Evolutionary conservation across 345 rosid species (phyloP), one percentile per base, ranked within the genome.

Genomic region (Noccaea bulbosa): DNA sequence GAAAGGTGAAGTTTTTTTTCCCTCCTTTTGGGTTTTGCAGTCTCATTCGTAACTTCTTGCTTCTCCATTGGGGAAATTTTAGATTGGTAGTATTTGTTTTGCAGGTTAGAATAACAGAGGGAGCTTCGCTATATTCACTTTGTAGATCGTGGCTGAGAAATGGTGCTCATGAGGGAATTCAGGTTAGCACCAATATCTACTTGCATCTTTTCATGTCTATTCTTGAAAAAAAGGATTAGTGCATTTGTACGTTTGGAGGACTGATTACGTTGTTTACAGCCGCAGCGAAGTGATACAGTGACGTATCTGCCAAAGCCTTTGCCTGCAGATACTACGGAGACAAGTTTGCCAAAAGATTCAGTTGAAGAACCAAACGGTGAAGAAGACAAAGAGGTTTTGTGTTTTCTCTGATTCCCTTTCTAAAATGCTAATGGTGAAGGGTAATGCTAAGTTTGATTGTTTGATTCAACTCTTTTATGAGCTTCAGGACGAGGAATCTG

Each of bases 71-170:
- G 32, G 53, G 38, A 20, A 20, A 22, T 2, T 32, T 67, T 65
- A 32, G 5, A 57, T 34, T 68, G 22, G 22, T 20, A 20, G 22
- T 20, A 20, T 20, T 76, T 73, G 11, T 8, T 47, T 76, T 77
- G n/a, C 69, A 93, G 97, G 94, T 89, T 72, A 84, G 86, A 71
- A 78, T 88, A 70, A 67, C 90, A 3, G 91, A 82, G n/a, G 93
- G 86, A 50, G 85, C 88, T 75, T 84, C 99, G 70, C 79, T 94
- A 46, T 94, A 91, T 71, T 78, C 86, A 17, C 88, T 94, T 63
- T 92, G 97, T 66, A 83, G 97, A 35, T 91, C 96, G 56, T 94
- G 99, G 99, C 70, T 94, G 82, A 86, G 87, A 82, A 91, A 89
- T 77, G 96, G 97, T 67, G 81, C 72, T 70, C 82, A 81, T 34